Conservation (phyloP, 1,284 basidiomycete genomes). For the Cutaneotrichosporon dermatis region DNA sequence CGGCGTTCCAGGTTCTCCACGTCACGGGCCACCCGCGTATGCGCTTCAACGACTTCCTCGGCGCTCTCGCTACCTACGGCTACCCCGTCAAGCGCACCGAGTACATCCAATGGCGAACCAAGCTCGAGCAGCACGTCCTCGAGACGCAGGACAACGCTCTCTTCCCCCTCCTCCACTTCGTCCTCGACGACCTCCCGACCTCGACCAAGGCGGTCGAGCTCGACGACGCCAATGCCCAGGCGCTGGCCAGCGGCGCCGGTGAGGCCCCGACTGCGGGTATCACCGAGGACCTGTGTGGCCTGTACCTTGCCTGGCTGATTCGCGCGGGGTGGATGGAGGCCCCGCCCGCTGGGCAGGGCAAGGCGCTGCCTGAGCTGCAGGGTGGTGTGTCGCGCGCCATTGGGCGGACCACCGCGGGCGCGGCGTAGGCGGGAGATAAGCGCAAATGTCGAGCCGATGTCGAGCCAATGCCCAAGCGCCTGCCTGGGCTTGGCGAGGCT, state of each 20-base stretch:
- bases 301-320: slow-evolving; percentile 93
- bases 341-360: slow-evolving; percentile 51
- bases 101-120: slow-evolving; percentile 86
- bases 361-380: slow-evolving; percentile 42
- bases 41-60: slow-evolving; percentile 85
- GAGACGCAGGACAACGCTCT: slow-evolving; percentile 91
- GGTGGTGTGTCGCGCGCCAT: slow-evolving; percentile 47
- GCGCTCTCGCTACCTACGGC: slow-evolving; percentile 71
- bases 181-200: slow-evolving; percentile 93
- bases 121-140: slow-evolving; percentile 92
- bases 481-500: no score
- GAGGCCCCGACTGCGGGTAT: slow-evolving; percentile 63
- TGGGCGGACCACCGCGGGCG: slow-evolving; percentile 46
- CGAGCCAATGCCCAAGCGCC: no score
- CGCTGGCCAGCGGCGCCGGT: slow-evolving; percentile 57
- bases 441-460: no score
- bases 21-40: slow-evolving; percentile 81
- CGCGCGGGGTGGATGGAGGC: slow-evolving; percentile 75
- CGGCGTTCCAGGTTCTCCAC: slow-evolving; percentile 68
- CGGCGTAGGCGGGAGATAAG: neutral
- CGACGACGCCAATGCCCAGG: slow-evolving; percentile 77
- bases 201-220: slow-evolving; percentile 91
- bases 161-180: slow-evolving; percentile 95
- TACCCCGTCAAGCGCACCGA: slow-evolving; percentile 75
- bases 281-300: slow-evolving; percentile 68